Evolutionary conservation across 495 filamentous ascomycete species (phyloP), one percentile per base, ranked within the genome.

Genomic region (Lentithecium fluviatile): DNA sequence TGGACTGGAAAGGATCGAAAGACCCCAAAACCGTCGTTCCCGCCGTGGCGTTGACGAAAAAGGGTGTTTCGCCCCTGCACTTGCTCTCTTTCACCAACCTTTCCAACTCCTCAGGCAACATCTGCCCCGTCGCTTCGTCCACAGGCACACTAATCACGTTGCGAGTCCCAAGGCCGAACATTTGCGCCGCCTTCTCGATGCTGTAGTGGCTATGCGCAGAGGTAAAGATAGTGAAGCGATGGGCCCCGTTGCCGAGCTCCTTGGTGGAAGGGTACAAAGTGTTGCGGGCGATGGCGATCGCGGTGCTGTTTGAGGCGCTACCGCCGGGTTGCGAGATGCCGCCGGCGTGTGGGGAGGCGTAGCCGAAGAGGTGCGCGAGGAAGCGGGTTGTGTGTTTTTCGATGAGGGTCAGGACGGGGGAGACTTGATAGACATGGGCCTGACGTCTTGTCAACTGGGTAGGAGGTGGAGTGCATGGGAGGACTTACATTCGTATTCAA

Each of bases 1-100:
- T 87, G 12, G 78, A 81, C 20, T 78, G 70, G 62, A 97, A 85
- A 1, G 88, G 89, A 71, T 97, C 93, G 71, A 87, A 98, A 13
- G 89, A 90, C 19, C 93, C 94, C 58, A 92, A 74, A 10, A 96
- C 94, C 2, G 94, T 98, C 15, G 94, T 97, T 19, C 93, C 93
- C 3, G 94, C 93, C 0, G 93, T 96, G 4, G 93, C 88, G 69
- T 96, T 97, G 69, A 97, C 90, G 75, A 93, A 98, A 66, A 98
- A 89, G 0, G 94, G 93, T 6, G 88, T 92, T 54, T 82, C 80
- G 38, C 88, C 87, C 65, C 85, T 79, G 11, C 64, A 60, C 56
- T 82, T 79, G 20, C 87, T 83, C 57, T 78, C 76, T 13, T 77
- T 38, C 23, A 96, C 76, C 15, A 82, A 73, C 0, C 76, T 74